A percentile compares a stretch with the other conserved stretches of the same genome.
phyloP scores from a whole-genome alignment of 2,329 filamentous ascomycete genomes.

The Calonectria multiphialidica region DNA sequence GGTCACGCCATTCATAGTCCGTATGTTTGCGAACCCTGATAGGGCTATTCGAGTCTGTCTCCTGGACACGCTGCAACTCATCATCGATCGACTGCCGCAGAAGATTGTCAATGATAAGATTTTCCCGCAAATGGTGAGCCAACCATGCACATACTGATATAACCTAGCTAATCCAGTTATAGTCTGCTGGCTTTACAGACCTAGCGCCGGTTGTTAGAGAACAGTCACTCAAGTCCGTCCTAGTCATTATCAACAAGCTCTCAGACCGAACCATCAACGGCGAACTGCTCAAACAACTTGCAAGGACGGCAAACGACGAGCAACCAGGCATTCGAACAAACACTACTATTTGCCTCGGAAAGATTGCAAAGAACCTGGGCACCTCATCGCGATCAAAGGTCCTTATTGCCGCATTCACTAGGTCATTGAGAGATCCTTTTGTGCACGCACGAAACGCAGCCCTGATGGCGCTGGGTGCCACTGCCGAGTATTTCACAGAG shows the following conservation, averaged over 20 bases:
- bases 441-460: conserved; percentile 93
- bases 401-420: conserved; percentile 89
- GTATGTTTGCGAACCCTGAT: conserved; percentile 91
- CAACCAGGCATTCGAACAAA: conserved; percentile 98
- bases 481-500: conserved; percentile 86
- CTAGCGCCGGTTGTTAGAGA: conserved; percentile 91
- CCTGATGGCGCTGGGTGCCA: conserved; percentile 87
- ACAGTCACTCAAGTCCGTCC: conserved; percentile 94
- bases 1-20: conserved; percentile 87
- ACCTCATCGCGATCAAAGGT: conserved; percentile 86
- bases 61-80: conserved; percentile 86
- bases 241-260: conserved; percentile 88
- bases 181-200: conserved; percentile 96
- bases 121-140: conserved; percentile 86
- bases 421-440: conserved; percentile 92
- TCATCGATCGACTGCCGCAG: conserved; percentile 91
- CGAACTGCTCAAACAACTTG: conserved; percentile 89
- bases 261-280: conserved; percentile 95
- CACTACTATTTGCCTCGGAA: conserved; percentile 96
- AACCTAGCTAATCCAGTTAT: conserved; percentile 40
- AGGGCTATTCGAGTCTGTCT: conserved; percentile 92
- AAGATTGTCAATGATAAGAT: conserved; percentile 96
- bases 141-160: not conserved
- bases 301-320: conserved; percentile 97
- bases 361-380: conserved; percentile 92